These are phyloP conservation scores for Phaseolus lunatus DNA, from an alignment of 306 rosid genomes.

Conservation along the genomic window DNA sequence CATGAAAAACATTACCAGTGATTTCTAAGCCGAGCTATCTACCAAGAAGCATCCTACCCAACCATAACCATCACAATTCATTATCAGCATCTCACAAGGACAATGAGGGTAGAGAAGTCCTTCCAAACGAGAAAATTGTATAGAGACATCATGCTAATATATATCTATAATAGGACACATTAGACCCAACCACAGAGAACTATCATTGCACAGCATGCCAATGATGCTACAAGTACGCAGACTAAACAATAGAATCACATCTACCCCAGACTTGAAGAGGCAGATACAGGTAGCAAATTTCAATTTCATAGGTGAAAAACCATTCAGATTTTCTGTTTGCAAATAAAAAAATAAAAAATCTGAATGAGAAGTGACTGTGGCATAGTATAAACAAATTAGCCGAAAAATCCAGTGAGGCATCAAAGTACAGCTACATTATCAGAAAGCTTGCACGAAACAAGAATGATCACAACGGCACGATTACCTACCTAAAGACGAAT, in stretches of 20 bases:
- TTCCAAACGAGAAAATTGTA: neutral
- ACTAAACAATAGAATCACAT: neutral
- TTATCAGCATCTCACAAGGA: neutral
- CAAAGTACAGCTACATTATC: constrained; percentile 17
- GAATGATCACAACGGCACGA: neutral
- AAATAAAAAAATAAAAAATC: neutral
- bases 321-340: constrained; percentile 13
- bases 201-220: neutral
- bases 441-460: neutral
- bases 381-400: constrained; percentile 9
- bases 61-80: neutral
- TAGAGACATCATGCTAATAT: neutral
- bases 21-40: neutral
- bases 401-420: neutral
- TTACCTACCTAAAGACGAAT: neutral
- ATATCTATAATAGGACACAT: neutral
- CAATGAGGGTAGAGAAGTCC: neutral
- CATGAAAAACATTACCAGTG: neutral
- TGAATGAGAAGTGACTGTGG: neutral
- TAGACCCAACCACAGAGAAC: neutral
- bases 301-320: neutral
- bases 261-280: neutral
- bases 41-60: constrained; percentile 16
- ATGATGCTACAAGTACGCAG: neutral
- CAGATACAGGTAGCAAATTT: neutral